phyloP scores from a whole-genome alignment of 164 flowering plant species.

The Aristolochia fimbriata region DNA sequence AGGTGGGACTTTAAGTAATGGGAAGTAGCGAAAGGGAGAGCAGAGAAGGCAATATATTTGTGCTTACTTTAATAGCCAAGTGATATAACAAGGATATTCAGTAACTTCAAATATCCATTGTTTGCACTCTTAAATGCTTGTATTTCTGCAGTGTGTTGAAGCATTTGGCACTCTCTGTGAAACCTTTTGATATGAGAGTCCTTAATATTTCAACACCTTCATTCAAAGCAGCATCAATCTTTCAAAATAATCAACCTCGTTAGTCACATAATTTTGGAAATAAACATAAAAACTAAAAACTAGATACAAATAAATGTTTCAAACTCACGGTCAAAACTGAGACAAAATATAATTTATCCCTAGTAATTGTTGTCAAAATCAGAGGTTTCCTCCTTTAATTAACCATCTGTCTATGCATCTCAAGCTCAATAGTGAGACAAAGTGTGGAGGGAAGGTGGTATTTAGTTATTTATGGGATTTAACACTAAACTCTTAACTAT shows the following conservation, averaged over 20 bases:
- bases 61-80: no score
- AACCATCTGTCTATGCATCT: no score
- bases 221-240: constrained; percentile 66
- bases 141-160: constrained; percentile 81
- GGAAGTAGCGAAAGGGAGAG: no score
- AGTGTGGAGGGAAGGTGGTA: no score
- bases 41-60: no score
- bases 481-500: no score
- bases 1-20: no score
- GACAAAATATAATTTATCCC: background rate
- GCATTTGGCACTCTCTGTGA: constrained; percentile 52
- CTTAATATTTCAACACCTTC: constrained; percentile 67
- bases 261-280: background rate
- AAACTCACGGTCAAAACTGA: background rate
- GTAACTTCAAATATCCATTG: constrained; percentile 19
- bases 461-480: no score
- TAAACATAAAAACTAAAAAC: background rate
- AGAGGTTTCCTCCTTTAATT: background rate
- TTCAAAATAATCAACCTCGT: constrained; percentile 1
- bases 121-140: constrained; percentile 58
- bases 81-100: no score
- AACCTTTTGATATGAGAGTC: constrained; percentile 48
- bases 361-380: background rate
- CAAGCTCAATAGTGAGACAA: no score
- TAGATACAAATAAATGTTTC: background rate